Conservation (phyloP, 2,329 filamentous ascomycete genomes). For the Metarhizium humberi region DNA sequence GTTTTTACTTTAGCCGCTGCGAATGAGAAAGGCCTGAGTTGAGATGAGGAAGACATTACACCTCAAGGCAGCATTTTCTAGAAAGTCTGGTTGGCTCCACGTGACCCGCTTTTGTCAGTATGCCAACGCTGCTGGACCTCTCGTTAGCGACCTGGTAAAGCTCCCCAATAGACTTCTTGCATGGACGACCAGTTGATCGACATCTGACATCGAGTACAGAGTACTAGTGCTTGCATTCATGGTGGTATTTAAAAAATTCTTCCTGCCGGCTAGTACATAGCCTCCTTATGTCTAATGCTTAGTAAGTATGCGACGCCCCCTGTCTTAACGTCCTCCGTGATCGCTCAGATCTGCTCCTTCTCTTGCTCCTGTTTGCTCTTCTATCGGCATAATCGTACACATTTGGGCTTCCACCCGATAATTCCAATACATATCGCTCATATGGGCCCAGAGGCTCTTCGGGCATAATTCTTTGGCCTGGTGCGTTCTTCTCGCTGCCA, state of each 20-base stretch:
- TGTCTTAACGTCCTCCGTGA: background rate
- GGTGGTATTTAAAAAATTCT: too few species aligned
- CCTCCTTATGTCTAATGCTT: background rate
- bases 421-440: constrained; percentile 36
- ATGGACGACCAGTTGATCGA: too few species aligned
- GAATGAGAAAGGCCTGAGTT: background rate
- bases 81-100: background rate
- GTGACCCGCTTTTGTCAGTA: constrained; percentile 1
- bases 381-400: constrained; percentile 32
- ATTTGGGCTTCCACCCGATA: constrained; percentile 34
- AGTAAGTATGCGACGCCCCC: background rate
- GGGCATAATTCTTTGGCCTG: constrained; percentile 32
- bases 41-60: background rate
- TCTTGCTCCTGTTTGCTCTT: constrained; percentile 9
- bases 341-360: constrained; percentile 3
- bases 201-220: too few species aligned
- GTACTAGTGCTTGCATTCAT: too few species aligned
- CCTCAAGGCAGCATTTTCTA: background rate
- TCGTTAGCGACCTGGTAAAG: too few species aligned
- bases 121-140: background rate
- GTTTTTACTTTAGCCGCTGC: background rate
- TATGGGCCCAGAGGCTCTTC: constrained; percentile 46
- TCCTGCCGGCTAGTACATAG: too few species aligned
- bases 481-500: constrained; percentile 32
- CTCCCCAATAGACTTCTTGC: too few species aligned